Evolutionary conservation across 345 rosid species (phyloP).

Genomic region (Hibiscus mutabilis): DNA sequence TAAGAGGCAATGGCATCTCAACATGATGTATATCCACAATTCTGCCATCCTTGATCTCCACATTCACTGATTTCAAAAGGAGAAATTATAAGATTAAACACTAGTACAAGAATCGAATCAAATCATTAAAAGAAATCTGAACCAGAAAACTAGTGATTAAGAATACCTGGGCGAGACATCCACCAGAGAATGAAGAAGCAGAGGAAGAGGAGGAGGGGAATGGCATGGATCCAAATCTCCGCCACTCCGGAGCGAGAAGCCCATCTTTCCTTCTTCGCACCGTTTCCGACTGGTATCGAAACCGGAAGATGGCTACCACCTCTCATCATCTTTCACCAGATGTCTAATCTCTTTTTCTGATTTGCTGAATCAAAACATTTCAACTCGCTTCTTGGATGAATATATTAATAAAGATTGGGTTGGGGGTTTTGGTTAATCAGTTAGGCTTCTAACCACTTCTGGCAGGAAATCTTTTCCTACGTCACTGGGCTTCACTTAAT

Average conservation of each 20-base stretch:
- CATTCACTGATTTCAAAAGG: constrained; percentile 17
- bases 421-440: constrained; percentile 10
- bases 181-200: constrained; percentile 61
- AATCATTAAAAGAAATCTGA: no score
- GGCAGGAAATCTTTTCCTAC: constrained; percentile 19
- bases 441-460: constrained; percentile 7
- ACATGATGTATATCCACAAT: constrained; percentile 20
- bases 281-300: constrained; percentile 7
- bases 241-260: constrained; percentile 15
- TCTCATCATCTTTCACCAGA: constrained; percentile 24
- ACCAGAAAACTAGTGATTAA: background rate
- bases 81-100: no score
- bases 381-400: background rate
- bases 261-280: constrained; percentile 22
- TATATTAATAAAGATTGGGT: background rate
- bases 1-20: constrained; percentile 18
- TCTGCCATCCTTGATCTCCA: constrained; percentile 26
- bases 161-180: constrained; percentile 48
- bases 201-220: constrained; percentile 42
- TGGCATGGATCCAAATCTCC: constrained; percentile 35
- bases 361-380: background rate
- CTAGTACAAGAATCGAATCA: no score
- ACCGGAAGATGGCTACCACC: constrained; percentile 30
- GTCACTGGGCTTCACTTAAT: no score
- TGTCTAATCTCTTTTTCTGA: background rate